phyloP scores from a whole-genome alignment of 106 monocot genomes.

The Allium fistulosum region DNA sequence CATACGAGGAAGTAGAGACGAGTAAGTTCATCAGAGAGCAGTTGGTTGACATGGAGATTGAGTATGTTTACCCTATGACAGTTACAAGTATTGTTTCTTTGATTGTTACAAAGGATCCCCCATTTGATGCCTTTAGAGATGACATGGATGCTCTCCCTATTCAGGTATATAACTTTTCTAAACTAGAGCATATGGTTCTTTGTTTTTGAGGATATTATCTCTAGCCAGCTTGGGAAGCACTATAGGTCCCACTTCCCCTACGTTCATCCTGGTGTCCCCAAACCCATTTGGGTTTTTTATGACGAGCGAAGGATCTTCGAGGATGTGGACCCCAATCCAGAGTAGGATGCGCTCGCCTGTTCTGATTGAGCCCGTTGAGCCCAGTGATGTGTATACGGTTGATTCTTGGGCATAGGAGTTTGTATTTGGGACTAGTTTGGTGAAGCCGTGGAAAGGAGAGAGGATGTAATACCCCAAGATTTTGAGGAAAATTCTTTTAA shows the following conservation, averaged over 20 bases:
- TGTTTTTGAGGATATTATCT: neutral
- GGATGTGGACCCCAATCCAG: conserved; percentile 39
- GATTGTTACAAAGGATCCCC: too few species aligned
- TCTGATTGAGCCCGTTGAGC: neutral
- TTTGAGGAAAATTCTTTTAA: too few species aligned
- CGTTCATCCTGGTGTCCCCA: conserved; percentile 45
- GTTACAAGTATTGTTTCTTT: too few species aligned
- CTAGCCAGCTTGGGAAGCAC: conserved; percentile 35
- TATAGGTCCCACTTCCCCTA: conserved; percentile 37
- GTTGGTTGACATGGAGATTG: too few species aligned
- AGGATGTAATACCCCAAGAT: too few species aligned
- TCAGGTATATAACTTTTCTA: too few species aligned
- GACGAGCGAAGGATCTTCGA: conserved; percentile 21
- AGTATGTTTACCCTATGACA: too few species aligned
- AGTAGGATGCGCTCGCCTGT: conserved; percentile 46
- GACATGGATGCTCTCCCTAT: too few species aligned
- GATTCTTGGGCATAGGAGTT: conserved; percentile 30
- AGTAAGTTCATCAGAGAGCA: too few species aligned
- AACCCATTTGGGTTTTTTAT: conserved; percentile 31
- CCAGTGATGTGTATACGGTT: conserved; percentile 9
- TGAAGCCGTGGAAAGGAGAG: conserved; percentile 73
- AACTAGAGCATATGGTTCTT: too few species aligned
- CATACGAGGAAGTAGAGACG: too few species aligned
- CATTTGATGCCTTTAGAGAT: too few species aligned
- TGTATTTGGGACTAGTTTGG: conserved; percentile 41